Evolutionary conservation across 2,329 filamentous ascomycete genomes (phyloP).

Genomic region (Talaromyces rugulosus): DNA sequence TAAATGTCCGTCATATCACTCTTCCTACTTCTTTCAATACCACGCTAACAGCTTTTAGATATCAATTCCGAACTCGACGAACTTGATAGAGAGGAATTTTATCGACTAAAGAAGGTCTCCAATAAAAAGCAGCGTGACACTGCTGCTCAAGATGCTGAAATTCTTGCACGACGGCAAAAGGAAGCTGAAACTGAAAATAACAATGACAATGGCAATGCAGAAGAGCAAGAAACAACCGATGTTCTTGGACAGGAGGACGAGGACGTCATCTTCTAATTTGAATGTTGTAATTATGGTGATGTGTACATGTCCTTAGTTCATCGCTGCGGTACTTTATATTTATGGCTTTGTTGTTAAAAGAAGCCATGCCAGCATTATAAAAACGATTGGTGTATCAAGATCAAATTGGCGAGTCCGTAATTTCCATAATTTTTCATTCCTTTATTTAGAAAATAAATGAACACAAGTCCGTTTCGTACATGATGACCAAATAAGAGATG

Average conservation of each 20-base stretch:
- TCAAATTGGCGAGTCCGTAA: background rate
- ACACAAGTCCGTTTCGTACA: background rate
- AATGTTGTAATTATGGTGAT: background rate
- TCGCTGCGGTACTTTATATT: background rate
- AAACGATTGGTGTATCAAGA: background rate
- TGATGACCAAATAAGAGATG: background rate
- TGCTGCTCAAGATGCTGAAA: constrained; percentile 67
- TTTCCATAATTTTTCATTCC: background rate
- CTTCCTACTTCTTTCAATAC: background rate
- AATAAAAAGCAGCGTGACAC: constrained; percentile 77
- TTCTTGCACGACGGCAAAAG: constrained; percentile 64
- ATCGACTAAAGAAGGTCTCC: constrained; percentile 91
- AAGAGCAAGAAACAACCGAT: constrained; percentile 51
- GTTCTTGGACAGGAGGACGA: constrained; percentile 70
- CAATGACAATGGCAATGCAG: constrained; percentile 33
- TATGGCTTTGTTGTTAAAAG: background rate
- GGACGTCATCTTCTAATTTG: constrained; percentile 73
- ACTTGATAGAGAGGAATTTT: constrained; percentile 96
- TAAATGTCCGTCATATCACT: constrained; percentile 63
- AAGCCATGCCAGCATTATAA: background rate
- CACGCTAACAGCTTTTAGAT: constrained; percentile 47
- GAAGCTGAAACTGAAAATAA: constrained; percentile 33
- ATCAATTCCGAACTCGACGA: constrained; percentile 99
- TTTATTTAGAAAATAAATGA: background rate
- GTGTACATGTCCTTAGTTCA: background rate